A percentile compares a stretch with the other conserved stretches of the same genome.
phyloP scores from a whole-genome alignment of 2,329 filamentous ascomycete species.

The Tolypocladium ovalisporum region DNA sequence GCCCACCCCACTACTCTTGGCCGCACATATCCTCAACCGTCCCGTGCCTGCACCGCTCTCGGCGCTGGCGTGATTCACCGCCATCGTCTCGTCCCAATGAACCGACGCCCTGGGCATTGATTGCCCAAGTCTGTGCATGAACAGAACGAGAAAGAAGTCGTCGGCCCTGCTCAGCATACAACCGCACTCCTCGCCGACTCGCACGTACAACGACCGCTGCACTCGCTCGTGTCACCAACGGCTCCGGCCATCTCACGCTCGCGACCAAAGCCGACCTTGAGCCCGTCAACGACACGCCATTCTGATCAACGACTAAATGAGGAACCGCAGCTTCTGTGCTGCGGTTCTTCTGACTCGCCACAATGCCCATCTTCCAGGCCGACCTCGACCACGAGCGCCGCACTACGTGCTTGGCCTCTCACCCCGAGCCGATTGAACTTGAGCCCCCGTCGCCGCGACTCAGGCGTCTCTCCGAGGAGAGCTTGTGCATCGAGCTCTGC shows the following conservation, averaged over 20 bases:
- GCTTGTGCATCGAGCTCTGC: conserved; percentile 49
- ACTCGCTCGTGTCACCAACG: neutral
- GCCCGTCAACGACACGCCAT: neutral
- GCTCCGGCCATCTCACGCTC: neutral
- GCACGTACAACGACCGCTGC: neutral
- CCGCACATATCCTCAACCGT: neutral
- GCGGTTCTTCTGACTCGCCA: conserved; percentile 16
- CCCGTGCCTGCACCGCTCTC: conserved; percentile 1
- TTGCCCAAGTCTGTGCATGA: neutral
- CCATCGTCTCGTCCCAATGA: neutral
- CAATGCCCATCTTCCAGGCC: conserved; percentile 50
- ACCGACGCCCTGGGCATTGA: neutral
- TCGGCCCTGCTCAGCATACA: neutral
- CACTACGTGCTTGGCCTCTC: conserved; percentile 9
- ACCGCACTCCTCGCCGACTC: neutral
- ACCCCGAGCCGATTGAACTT: conserved; percentile 9
- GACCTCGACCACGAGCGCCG: conserved; percentile 28
- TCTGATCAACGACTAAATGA: conserved; percentile 5
- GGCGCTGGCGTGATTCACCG: neutral
- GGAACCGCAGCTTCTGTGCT: conserved; percentile 17
- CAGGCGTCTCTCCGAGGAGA: conserved; percentile 43
- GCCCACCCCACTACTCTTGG: neutral
- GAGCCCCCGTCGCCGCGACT: conserved; percentile 7
- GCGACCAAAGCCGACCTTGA: neutral
- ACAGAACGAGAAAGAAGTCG: neutral